Base-by-base conservation (phyloP, 441 rosid genomes). In the Flueggea neowawraea region DNA sequence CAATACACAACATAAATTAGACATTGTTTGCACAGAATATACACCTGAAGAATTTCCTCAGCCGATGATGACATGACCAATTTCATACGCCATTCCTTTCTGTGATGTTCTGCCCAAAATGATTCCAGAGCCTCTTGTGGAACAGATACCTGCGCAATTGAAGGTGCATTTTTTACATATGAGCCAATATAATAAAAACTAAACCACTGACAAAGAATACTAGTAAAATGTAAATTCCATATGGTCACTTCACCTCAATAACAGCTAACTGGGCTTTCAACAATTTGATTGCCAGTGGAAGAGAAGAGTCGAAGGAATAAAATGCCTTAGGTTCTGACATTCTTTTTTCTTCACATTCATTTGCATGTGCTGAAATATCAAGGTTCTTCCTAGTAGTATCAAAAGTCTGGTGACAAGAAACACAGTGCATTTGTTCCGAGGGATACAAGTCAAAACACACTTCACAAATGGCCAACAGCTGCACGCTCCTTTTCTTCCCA, bases 71-170 rank as follows among this genome's bases (percentile, higher is more conserved):
- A 78, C 54, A 64, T 64, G 52, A 69, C 73, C 78, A 96, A 73
- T 75, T 76, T 83, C 69, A 58, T 65, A 55, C 79, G 87, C 95
- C 90, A 87, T 31, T n/a, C 57, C 75, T 78, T 84, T 65, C 91
- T 80, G 63, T 31, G 45, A 57, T 64, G 76, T 45, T 81, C 95
- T 1, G 70, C 80, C 98, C 99, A 96, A 72, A 73, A 64, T 69
- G 86, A 69, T 72, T 91, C 90, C n/a, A 83, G 73, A 55, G 96
- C 98, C 81, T 92, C 96, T 47, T 79, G 80, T 15, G 94, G 95
- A 77, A 90, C 66, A 79, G 81, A 83, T 16, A 73, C 96, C 99
- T 95, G 83, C 63, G 66, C 28, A 68, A 71, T 57, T 64, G 61
- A 55, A 57, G 61, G 41, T 36, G 41, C 41, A 62, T 16, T 14